Evolutionary conservation across 139 green algal genomes (phyloP).

Genomic region (Micractinium sp.): DNA sequence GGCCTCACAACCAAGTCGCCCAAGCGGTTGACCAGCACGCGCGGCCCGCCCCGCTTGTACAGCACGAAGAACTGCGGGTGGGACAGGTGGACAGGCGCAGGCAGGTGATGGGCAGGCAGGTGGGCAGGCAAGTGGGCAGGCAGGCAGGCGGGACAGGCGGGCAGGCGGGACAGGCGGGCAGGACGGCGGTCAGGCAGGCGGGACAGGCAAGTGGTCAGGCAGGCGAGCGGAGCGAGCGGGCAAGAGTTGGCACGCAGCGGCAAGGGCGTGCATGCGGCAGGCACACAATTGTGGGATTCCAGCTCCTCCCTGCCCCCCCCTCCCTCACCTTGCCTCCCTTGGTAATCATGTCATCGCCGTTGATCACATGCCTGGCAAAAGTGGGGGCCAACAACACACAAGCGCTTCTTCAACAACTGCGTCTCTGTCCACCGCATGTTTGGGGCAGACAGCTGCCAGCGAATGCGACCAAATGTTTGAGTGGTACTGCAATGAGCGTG

Average conservation of each 20-base stretch:
- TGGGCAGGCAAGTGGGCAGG: background rate
- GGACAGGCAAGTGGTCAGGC: background rate
- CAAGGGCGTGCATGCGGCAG: too few relatives aligned
- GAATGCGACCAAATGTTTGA: too few relatives aligned
- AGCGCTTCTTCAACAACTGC: too few relatives aligned
- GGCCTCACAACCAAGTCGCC: slow-evolving; percentile 55
- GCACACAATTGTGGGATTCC: too few relatives aligned
- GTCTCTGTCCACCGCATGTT: too few relatives aligned
- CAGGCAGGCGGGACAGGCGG: background rate
- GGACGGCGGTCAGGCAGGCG: background rate
- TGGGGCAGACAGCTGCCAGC: too few relatives aligned
- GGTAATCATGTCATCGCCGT: slow-evolving; percentile 49
- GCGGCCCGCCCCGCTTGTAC: slow-evolving; percentile 54
- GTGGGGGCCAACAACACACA: too few relatives aligned
- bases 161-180: background rate
- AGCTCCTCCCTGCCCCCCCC: too few relatives aligned
- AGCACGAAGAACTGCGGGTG: background rate
- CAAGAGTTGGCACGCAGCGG: too few relatives aligned
- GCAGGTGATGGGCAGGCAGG: background rate
- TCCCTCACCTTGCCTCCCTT: slow-evolving; percentile 34
- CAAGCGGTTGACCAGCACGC: slow-evolving; percentile 52
- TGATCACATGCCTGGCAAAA: slow-evolving; percentile 57
- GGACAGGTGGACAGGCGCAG: background rate
- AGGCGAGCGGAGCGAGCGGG: too few relatives aligned
- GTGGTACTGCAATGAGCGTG: too few relatives aligned